Evolutionary conservation across 2,329 filamentous ascomycete genomes (phyloP).

Genomic region (Phoma sp.): DNA sequence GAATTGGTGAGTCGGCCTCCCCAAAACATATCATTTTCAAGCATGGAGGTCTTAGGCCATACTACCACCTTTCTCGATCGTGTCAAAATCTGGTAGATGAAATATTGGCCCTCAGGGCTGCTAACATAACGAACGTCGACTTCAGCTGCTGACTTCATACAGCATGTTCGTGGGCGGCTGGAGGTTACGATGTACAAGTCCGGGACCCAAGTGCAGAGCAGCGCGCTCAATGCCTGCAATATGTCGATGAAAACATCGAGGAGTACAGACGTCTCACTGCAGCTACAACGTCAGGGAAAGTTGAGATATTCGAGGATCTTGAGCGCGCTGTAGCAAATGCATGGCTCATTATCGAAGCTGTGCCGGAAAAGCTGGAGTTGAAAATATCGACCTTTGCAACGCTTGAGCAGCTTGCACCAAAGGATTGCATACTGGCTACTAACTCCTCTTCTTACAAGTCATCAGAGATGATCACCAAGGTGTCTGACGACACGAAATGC

Average conservation of each 20-base stretch:
- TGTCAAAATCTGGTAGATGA: too few species aligned
- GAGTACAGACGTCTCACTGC: slow-evolving; percentile 13
- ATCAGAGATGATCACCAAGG: slow-evolving; percentile 54
- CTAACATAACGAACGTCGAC: too few species aligned
- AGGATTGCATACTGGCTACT: slow-evolving; percentile 57
- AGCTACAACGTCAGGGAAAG: not conserved
- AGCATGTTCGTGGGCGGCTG: slow-evolving; percentile 46
- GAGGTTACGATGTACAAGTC: slow-evolving; percentile 53
- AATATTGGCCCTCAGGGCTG: too few species aligned
- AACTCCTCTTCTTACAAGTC: slow-evolving; percentile 62
- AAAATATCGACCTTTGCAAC: slow-evolving; percentile 58
- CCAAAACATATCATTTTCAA: too few species aligned
- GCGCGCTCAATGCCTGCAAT: slow-evolving; percentile 47
- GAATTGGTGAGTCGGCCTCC: slow-evolving; percentile 10
- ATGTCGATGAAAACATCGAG: slow-evolving; percentile 45
- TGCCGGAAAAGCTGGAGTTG: slow-evolving; percentile 58
- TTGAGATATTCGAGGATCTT: slow-evolving; percentile 44
- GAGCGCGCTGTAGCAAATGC: slow-evolving; percentile 51
- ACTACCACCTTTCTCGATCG: too few species aligned
- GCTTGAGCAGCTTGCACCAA: slow-evolving; percentile 51
- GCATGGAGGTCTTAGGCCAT: too few species aligned
- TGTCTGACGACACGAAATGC: slow-evolving; percentile 46
- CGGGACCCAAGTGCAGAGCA: slow-evolving; percentile 49
- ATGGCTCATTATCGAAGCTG: slow-evolving; percentile 62
- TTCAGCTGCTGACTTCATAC: not conserved